phyloP scores from a whole-genome alignment of 148 eudicot species.

The Tetragonia tetragonoides region DNA sequence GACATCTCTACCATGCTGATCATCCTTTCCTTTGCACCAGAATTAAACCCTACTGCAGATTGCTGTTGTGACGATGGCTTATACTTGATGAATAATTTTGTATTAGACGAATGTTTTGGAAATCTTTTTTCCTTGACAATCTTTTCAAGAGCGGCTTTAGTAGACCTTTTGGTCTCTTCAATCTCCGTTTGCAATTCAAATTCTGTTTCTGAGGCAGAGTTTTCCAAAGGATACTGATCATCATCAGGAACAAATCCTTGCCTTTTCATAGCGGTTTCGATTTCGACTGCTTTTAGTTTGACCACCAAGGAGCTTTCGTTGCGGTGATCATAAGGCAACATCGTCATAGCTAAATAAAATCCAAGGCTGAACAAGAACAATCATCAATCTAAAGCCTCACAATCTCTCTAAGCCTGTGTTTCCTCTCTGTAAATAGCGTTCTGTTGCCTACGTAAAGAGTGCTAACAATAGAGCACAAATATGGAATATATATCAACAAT shows the following conservation, averaged over 20 bases:
- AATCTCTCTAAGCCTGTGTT: too few relatives aligned
- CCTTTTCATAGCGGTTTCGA: conserved; percentile 59
- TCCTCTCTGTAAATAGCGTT: too few relatives aligned
- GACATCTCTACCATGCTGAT: conserved; percentile 92
- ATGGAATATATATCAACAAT: too few relatives aligned
- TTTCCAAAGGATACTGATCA: conserved; percentile 77
- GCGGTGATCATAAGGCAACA: conserved; percentile 53
- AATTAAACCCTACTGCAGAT: conserved; percentile 66
- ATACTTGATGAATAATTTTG: conserved; percentile 65
- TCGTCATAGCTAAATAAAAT: conserved; percentile 15
- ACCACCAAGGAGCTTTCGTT: conserved; percentile 37
- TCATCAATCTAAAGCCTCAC: too few relatives aligned
- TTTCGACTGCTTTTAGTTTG: conserved; percentile 37
- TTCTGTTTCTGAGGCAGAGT: conserved; percentile 44
- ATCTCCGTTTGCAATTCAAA: conserved; percentile 57
- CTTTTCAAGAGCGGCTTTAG: conserved; percentile 74
- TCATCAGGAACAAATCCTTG: conserved; percentile 59
- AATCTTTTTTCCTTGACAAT: conserved; percentile 75
- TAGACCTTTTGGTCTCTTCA: conserved; percentile 69
- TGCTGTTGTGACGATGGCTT: conserved; percentile 62
- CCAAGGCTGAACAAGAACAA: too few relatives aligned
- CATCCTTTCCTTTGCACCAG: conserved; percentile 86
- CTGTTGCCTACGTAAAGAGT: too few relatives aligned
- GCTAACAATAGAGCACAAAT: too few relatives aligned
- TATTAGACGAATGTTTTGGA: conserved; percentile 58